Evolutionary conservation across 177 flowering plant genomes (phyloP).

Genomic region (Vitis hybrid): DNA sequence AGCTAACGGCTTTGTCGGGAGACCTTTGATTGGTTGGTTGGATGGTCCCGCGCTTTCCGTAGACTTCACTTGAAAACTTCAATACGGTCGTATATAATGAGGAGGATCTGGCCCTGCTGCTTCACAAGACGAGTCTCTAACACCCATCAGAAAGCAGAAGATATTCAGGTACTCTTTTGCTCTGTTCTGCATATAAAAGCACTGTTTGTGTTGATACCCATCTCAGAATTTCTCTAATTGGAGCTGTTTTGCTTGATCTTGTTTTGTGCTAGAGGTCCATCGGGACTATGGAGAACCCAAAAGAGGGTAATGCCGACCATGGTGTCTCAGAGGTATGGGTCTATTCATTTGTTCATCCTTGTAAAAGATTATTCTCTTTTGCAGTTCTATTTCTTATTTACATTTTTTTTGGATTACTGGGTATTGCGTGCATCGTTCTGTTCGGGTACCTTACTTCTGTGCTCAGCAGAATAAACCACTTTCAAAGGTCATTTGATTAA

Average conservation of each 20-base stretch:
- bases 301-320: constrained; percentile 18
- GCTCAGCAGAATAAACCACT: background rate
- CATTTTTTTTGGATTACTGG: background rate
- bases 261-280: constrained; percentile 20
- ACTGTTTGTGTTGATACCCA: background rate
- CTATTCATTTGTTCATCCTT: background rate
- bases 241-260: background rate
- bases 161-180: constrained; percentile 18
- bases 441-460: too few species aligned
- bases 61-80: constrained; percentile 35
- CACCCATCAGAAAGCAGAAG: constrained; percentile 13
- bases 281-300: constrained; percentile 33
- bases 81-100: constrained; percentile 36
- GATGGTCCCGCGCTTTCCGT: constrained; percentile 26
- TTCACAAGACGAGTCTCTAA: constrained; percentile 28
- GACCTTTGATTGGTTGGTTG: constrained; percentile 12
- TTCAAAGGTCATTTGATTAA: background rate
- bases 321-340: constrained; percentile 18
- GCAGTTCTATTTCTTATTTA: background rate
- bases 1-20: background rate
- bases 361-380: background rate
- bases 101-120: constrained; percentile 37
- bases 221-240: constrained; percentile 7
- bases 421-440: too few species aligned
- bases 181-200: background rate